Evolutionary conservation across 345 rosid species (phyloP).

Genomic region (Acer yangbiense): DNA sequence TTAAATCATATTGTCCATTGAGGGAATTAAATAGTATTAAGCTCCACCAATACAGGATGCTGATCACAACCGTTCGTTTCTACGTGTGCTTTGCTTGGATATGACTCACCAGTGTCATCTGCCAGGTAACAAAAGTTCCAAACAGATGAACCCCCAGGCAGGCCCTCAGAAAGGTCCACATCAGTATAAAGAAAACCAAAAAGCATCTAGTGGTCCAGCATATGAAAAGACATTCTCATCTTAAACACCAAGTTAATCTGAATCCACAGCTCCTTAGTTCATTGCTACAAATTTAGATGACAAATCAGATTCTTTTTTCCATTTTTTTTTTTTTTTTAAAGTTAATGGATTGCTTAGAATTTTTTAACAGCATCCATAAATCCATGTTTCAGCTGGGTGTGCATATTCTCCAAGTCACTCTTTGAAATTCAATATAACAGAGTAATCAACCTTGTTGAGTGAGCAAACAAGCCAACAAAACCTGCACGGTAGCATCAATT

Average conservation of each 20-base stretch:
- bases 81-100: no score
- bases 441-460: background rate
- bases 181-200: background rate
- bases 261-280: no score
- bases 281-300: no score
- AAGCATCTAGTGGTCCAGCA: constrained; percentile 8
- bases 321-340: background rate
- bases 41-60: no score
- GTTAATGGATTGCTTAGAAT: background rate
- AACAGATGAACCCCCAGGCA: background rate
- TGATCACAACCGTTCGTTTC: background rate
- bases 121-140: background rate
- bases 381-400: background rate
- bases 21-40: no score
- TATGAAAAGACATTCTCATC: background rate
- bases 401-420: background rate
- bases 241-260: background rate
- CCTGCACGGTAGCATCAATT: no score
- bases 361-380: background rate
- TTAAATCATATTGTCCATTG: background rate
- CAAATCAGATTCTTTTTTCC: no score
- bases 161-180: constrained; percentile 7
- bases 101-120: no score
- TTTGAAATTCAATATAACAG: background rate
- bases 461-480: background rate